Conservation (phyloP, 441 rosid species). For the Corymbia calophylla region DNA sequence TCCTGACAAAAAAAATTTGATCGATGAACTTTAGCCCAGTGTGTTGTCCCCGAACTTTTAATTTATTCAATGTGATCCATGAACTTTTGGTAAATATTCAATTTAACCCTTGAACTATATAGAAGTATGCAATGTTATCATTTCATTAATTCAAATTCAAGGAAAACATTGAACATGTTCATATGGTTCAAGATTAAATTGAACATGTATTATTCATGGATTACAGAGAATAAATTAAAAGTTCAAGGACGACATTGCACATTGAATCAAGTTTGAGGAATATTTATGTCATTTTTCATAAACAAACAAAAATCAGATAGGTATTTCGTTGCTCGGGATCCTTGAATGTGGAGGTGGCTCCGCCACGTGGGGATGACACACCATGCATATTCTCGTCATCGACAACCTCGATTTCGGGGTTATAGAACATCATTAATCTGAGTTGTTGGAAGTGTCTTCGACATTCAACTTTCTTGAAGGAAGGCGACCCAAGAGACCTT, state of each 20-base stretch:
- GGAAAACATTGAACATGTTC: not conserved
- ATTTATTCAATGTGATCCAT: too few species aligned
- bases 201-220: not conserved
- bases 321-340: not conserved
- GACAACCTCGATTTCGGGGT: not conserved
- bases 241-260: not conserved
- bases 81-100: not conserved
- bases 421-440: not conserved
- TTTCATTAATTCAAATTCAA: too few species aligned
- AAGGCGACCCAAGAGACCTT: not conserved
- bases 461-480: not conserved
- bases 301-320: too few species aligned
- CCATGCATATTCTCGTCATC: not conserved
- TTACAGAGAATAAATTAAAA: too few species aligned
- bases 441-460: not conserved
- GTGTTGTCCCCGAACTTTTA: too few species aligned
- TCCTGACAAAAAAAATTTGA: not conserved
- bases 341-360: not conserved
- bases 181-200: not conserved
- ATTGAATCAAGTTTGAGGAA: not conserved
- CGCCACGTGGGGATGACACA: not conserved
- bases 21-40: too few species aligned
- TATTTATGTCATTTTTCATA: too few species aligned
- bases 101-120: too few species aligned
- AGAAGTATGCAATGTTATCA: rapidly evolving